Conservation (phyloP, 108 stramenopile genomes). For the Skeletonema potamos region DNA sequence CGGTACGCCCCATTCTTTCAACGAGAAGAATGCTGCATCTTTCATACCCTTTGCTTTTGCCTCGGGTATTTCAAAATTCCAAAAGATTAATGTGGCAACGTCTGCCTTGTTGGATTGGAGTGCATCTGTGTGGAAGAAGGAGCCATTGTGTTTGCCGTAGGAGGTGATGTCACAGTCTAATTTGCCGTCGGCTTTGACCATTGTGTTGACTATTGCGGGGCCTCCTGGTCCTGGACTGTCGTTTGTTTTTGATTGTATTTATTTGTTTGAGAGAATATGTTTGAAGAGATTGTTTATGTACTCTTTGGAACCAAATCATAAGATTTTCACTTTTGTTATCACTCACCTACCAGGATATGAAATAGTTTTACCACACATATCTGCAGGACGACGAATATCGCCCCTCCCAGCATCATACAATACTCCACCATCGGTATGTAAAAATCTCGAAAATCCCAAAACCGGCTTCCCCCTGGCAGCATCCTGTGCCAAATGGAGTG, state of each 20-base stretch:
- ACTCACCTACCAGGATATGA: constrained; percentile 45
- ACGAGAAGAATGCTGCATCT: constrained; percentile 42
- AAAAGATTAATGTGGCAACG: constrained; percentile 57
- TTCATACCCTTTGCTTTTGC: constrained; percentile 38
- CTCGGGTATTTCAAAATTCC: constrained; percentile 64
- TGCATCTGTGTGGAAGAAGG: constrained; percentile 58
- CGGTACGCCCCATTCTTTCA: constrained; percentile 67
- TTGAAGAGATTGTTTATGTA: no score
- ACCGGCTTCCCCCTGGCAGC: constrained; percentile 49
- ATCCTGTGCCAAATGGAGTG: constrained; percentile 57
- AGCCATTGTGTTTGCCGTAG: constrained; percentile 55
- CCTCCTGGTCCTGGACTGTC: constrained; percentile 52
- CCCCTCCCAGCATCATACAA: constrained; percentile 35
- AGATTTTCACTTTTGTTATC: background rate
- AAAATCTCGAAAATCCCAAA: constrained; percentile 43
- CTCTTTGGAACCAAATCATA: background rate
- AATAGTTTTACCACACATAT: constrained; percentile 61
- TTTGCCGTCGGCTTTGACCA: constrained; percentile 62
- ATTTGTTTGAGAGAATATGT: no score
- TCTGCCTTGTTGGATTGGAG: constrained; percentile 48
- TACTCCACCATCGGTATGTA: constrained; percentile 63
- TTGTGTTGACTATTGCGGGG: constrained; percentile 61
- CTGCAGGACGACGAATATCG: constrained; percentile 40
- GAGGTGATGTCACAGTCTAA: constrained; percentile 41
- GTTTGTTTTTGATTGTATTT: background rate